Percentiles rank a stretch among this genome's conserved stretches.
Conservation (phyloP, 495 filamentous ascomycete species). For the Ascodesmis nigricans region DNA sequence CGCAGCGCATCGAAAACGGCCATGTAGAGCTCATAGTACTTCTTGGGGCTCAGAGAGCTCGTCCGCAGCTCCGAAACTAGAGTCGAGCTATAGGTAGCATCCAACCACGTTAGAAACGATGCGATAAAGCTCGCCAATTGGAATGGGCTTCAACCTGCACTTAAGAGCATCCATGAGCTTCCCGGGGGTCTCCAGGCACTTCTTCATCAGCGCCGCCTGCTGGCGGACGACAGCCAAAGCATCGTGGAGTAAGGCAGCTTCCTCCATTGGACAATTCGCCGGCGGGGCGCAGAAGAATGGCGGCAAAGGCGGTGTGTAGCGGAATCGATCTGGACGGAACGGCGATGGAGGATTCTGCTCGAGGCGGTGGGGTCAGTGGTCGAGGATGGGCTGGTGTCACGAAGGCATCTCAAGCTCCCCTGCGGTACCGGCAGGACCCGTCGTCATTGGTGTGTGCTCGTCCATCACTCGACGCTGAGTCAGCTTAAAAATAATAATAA, state of each 20-base stretch:
- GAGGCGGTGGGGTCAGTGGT: too few species aligned
- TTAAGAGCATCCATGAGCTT: constrained; percentile 99
- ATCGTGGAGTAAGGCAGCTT: constrained; percentile 55
- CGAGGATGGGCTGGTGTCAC: too few species aligned
- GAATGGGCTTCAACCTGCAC: constrained; percentile 53
- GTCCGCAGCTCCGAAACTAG: constrained; percentile 93
- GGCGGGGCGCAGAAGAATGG: too few species aligned
- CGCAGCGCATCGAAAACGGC: constrained; percentile 92
- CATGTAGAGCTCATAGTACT: constrained; percentile 99
- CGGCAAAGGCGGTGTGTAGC: too few species aligned
- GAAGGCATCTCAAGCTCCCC: too few species aligned
- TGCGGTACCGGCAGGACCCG: too few species aligned
- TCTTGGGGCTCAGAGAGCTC: constrained; percentile 83
- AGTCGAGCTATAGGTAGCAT: constrained; percentile 46
- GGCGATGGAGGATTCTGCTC: too few species aligned
- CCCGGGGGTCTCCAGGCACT: constrained; percentile 86
- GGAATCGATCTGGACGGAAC: too few species aligned
- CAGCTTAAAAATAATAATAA: too few species aligned
- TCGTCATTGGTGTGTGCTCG: too few species aligned
- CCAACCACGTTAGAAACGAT: background rate
- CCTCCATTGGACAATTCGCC: constrained; percentile 5
- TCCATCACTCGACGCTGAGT: too few species aligned
- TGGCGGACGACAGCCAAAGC: constrained; percentile 88
- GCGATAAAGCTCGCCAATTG: background rate
- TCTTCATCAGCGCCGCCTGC: constrained; percentile 88